Conservation (phyloP, 1,284 basidiomycete genomes). For the Hemileia vastatrix region DNA sequence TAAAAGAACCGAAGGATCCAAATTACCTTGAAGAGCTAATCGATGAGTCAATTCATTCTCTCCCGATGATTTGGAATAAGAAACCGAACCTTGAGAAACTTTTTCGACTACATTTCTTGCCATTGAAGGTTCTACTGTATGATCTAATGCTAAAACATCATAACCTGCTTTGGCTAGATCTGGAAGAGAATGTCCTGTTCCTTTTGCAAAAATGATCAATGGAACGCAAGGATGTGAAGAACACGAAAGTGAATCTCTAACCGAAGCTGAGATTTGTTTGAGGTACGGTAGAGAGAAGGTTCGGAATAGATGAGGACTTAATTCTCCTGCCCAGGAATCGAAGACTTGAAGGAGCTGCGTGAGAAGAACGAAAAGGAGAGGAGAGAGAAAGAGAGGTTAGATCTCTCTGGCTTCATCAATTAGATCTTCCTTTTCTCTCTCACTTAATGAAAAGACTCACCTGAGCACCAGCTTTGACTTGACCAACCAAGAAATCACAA, state of each 20-base stretch:
- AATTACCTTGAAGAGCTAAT: slow-evolving; percentile 86
- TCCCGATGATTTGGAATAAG: too few relatives aligned
- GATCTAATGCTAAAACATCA: slow-evolving; percentile 66
- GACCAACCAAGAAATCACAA: slow-evolving; percentile 75
- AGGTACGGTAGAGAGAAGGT: slow-evolving; percentile 64
- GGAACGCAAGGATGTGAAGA: slow-evolving; percentile 46
- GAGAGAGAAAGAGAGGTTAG: background rate
- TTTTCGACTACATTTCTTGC: slow-evolving; percentile 58
- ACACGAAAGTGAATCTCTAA: slow-evolving; percentile 37
- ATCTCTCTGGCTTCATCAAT: too few relatives aligned
- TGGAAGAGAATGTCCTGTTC: slow-evolving; percentile 48
- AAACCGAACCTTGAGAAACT: slow-evolving; percentile 47
- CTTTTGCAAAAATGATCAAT: slow-evolving; percentile 85
- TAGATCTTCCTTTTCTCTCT: too few relatives aligned
- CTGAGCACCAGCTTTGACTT: slow-evolving; percentile 74
- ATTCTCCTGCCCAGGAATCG: slow-evolving; percentile 85
- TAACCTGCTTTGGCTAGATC: slow-evolving; percentile 26
- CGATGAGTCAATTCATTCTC: too few relatives aligned
- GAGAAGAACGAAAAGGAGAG: background rate
- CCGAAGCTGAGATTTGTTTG: slow-evolving; percentile 52
- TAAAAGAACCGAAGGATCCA: slow-evolving; percentile 70
- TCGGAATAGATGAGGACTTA: slow-evolving; percentile 72
- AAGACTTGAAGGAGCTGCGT: slow-evolving; percentile 84
- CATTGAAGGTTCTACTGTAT: slow-evolving; percentile 66
- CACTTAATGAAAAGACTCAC: slow-evolving; percentile 46